Conservation (phyloP, 2,329 filamentous ascomycete species). For the Dichotomopilus funicola region DNA sequence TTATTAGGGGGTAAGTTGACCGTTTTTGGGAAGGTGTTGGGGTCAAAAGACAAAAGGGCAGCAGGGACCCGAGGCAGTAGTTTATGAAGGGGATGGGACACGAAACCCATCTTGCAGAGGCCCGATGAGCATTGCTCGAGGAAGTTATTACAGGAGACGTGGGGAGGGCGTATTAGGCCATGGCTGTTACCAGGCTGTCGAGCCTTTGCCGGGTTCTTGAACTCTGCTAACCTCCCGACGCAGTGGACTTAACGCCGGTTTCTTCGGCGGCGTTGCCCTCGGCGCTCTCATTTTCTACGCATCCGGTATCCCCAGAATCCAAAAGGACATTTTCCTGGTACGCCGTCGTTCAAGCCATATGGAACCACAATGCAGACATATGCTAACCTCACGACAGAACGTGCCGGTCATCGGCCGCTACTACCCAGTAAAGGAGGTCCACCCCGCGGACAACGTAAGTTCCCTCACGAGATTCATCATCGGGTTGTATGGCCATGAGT, state of each 20-base stretch:
- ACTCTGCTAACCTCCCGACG: conserved; percentile 11
- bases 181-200: no score
- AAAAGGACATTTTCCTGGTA: conserved; percentile 54
- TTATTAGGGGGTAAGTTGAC: conserved; percentile 45
- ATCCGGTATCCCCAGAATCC: conserved; percentile 55
- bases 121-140: no score
- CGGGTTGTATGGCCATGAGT: no score
- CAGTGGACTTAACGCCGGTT: conserved; percentile 47
- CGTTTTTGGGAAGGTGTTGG: background rate
- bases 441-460: conserved; percentile 58
- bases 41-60: no score
- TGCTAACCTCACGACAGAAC: conserved; percentile 38
- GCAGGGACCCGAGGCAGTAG: no score
- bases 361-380: background rate
- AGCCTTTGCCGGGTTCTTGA: background rate
- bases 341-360: conserved; percentile 9
- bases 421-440: conserved; percentile 45
- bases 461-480: no score
- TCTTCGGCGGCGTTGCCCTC: conserved; percentile 52
- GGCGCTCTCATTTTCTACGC: conserved; percentile 54
- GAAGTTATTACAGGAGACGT: no score
- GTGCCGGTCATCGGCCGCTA: conserved; percentile 46
- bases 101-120: no score
- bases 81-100: no score
- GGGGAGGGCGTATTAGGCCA: no score